Conservation (phyloP, 2,329 filamentous ascomycete genomes). For the Fusarium concolor region DNA sequence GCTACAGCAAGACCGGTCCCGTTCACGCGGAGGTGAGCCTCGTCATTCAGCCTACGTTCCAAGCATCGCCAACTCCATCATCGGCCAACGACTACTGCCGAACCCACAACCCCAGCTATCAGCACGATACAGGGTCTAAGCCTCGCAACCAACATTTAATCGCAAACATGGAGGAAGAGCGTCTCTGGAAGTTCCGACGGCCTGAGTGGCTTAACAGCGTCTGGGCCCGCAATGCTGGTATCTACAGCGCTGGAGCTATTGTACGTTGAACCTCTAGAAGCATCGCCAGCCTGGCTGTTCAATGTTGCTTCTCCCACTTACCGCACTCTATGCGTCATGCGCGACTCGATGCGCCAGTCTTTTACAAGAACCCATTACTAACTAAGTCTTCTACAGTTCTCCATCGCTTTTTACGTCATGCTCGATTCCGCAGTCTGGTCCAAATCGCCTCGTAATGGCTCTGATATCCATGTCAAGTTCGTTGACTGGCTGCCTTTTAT, state of each 20-base stretch:
- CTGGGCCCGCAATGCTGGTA: constrained; percentile 71
- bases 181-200: constrained; percentile 74
- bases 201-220: constrained; percentile 75
- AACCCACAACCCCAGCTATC: not conserved
- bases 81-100: constrained; percentile 10
- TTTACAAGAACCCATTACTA: constrained; percentile 11
- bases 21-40: constrained; percentile 37
- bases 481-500: constrained; percentile 77
- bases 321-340: not conserved
- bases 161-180: constrained; percentile 70
- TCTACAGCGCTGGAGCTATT: constrained; percentile 72
- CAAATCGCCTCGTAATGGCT: constrained; percentile 69
- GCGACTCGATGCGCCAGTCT: not conserved
- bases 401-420: constrained; percentile 75
- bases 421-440: constrained; percentile 77
- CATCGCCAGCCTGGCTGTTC: not conserved
- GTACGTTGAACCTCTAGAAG: constrained; percentile 57
- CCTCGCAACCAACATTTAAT: not conserved
- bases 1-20: constrained; percentile 31
- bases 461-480: constrained; percentile 71
- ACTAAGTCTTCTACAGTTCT: constrained; percentile 60
- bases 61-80: constrained; percentile 31
- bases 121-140: not conserved
- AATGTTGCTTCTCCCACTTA: not conserved
- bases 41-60: constrained; percentile 45